Conservation (phyloP, 495 filamentous ascomycete species). For the Peziza echinospora region DNA sequence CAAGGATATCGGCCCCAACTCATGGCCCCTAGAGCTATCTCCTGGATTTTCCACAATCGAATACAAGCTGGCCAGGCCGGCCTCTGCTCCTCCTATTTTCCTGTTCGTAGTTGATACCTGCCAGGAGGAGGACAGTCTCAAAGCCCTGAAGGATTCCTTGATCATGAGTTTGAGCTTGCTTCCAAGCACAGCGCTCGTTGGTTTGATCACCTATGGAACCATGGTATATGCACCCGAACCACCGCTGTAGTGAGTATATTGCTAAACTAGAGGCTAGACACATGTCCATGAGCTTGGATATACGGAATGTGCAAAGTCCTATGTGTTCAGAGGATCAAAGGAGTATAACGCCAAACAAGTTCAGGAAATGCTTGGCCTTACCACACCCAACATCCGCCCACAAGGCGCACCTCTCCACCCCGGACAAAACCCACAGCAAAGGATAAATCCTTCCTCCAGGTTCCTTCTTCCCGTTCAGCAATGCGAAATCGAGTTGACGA, state of each 20-base stretch:
- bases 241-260: background rate
- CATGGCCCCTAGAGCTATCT: constrained; percentile 89
- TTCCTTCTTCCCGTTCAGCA: constrained; percentile 91
- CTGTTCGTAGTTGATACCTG: constrained; percentile 96
- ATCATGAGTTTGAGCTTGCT: constrained; percentile 93
- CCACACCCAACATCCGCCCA: constrained; percentile 46
- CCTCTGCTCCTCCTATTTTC: constrained; percentile 87
- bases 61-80: constrained; percentile 80
- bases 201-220: constrained; percentile 85
- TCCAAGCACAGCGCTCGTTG: constrained; percentile 82
- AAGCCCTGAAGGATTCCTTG: constrained; percentile 85
- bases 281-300: constrained; percentile 98
- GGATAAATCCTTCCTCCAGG: constrained; percentile 61
- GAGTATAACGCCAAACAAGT: constrained; percentile 94
- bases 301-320: constrained; percentile 96
- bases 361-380: constrained; percentile 90
- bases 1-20: constrained; percentile 90
- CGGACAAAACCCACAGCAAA: constrained; percentile 40
- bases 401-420: constrained; percentile 43
- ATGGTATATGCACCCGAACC: constrained; percentile 40
- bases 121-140: constrained; percentile 92
- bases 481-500: constrained; percentile 95
- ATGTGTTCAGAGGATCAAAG: constrained; percentile 95
- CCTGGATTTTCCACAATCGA: constrained; percentile 90
- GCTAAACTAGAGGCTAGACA: constrained; percentile 29